Evolutionary conservation across 352 stramenopile genomes (phyloP).

Genomic region (Pelagophyceae sp.): DNA sequence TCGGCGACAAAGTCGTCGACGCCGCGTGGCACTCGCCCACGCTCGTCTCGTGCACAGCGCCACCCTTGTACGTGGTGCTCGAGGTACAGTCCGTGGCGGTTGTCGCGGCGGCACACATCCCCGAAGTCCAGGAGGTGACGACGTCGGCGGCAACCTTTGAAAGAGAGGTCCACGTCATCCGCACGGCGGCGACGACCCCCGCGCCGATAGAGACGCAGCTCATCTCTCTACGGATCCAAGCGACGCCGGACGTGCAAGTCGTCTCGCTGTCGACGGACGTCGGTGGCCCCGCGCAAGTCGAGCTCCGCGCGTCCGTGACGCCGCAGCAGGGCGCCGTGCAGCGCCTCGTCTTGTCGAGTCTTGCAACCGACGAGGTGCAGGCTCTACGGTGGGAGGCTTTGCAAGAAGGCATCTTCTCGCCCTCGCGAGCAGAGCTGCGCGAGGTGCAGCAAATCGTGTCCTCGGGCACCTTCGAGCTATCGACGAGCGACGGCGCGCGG

Average conservation of each 20-base stretch:
- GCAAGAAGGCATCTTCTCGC: slow-evolving; percentile 16
- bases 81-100: slow-evolving; percentile 54
- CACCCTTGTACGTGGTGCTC: slow-evolving; percentile 53
- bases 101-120: slow-evolving; percentile 45
- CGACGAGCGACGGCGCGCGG: neutral
- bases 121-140: slow-evolving; percentile 58
- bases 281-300: slow-evolving; percentile 42
- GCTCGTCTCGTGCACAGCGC: slow-evolving; percentile 55
- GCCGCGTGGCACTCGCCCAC: slow-evolving; percentile 53
- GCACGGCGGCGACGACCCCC: slow-evolving; percentile 27
- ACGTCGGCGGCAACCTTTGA: slow-evolving; percentile 44
- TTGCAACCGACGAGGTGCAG: slow-evolving; percentile 1
- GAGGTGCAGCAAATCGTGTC: slow-evolving; percentile 29
- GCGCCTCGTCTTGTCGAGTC: neutral
- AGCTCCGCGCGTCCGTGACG: slow-evolving; percentile 16
- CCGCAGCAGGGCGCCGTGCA: neutral
- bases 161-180: slow-evolving; percentile 44
- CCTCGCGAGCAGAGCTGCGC: slow-evolving; percentile 6
- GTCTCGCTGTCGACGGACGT: slow-evolving; percentile 38
- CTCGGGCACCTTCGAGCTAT: slow-evolving; percentile 9
- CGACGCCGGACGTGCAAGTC: slow-evolving; percentile 40
- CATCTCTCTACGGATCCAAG: slow-evolving; percentile 42
- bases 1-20: slow-evolving; percentile 64
- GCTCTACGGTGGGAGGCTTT: slow-evolving; percentile 20
- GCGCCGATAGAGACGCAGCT: slow-evolving; percentile 47